Base-by-base conservation (phyloP, 23 red algal species). In the Porphyridium purpureum region DNA sequence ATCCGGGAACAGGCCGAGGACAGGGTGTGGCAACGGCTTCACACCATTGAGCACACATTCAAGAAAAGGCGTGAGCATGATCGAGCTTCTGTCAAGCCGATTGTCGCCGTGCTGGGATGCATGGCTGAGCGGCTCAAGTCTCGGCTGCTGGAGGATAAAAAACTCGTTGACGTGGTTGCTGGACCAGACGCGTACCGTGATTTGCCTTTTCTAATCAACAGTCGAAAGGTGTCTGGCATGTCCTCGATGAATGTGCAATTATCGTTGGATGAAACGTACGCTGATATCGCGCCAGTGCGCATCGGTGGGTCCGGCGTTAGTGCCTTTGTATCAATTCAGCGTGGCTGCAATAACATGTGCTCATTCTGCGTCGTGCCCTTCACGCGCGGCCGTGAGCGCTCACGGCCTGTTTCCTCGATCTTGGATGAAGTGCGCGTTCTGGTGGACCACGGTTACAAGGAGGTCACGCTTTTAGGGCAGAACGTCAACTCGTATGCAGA, bases 121-220 rank as follows among this genome's bases (percentile, higher is more conserved):
- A 74, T 83, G 77, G 77, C 77, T 0, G 66, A 83, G 42, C 54
- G 75, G 26, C 54, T 74, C 40, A 74, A 83, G 59, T 47, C 50
- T 17, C 24, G 19, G 15, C 27, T 73, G 7, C 54, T 83, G 25
- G 34, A 67, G 4, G 66, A 35, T 25, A 44, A 11, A 17, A 26
- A 35, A 31, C 36, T 83, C 9, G 77, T 65, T 14, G 60, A 83
- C 32, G 27, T 83, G 0, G 77, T 83, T 2, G 77, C 64, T 7
- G 77, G 77, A 17, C 77, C 77, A 7, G 66, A 83, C 48, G 53
- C 40, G 21, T 83, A 83, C 50, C 57, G 67, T 27, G 67, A 83
- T n/a, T 52, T 83, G 49, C 77, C 77, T 1, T 35, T 46, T 15
- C 54, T 83, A 5, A 44, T 44, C 17, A 17, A 11, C 17, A 44